Base-by-base conservation (phyloP, 371 early-diverging fungal genomes). In the Mycotypha africana region DNA sequence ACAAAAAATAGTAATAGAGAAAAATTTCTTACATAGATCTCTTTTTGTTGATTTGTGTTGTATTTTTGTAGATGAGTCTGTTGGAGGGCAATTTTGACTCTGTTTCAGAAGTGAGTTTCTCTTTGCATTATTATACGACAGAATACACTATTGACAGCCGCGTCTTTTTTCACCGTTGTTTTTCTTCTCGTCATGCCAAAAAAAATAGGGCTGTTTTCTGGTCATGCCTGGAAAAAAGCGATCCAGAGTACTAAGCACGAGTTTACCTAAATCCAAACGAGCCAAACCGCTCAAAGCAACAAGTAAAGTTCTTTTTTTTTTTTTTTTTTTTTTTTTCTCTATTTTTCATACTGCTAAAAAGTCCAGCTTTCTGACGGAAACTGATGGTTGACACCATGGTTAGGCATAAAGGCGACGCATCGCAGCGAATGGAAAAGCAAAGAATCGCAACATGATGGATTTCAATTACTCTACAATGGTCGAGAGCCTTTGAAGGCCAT, bases 401-500 rank as follows among this genome's bases (percentile, higher is more conserved):
- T 46, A 46, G 37, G 35, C n/a, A 47, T 50, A 17, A 42, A 41
- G 19, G n/a, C 40, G 16, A 31, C 40, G 21, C 46, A 38, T 21
- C 51, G 48, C 14, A 38, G 45, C 21, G 54, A 43, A 21, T 25
- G 44, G 5, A 48, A 57, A 8, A 43, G 42, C 17, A 23, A 42
- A 33, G 34, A 15, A 23, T 43, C 44, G 24, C 24, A 34, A 39
- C 17, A 56, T 35, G 40, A 54, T 14, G 72, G 70, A 16, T 78
- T 78, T 37, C 73, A 77, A 35, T 68, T 46, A 11, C 43, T 81
- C 9, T 64, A 64, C 22, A 58, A 65, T 26, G 76, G 76, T 8
- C 40, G 62, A 11, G 81, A 81, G 34, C 33, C 73, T 3, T 35
- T 57, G n/a, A 65, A 56, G 2, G 51, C 67, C 10, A 64, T 74